These are phyloP conservation scores for Ogataea thermomethanolica DNA, from an alignment of 805 yeast species.

Conservation along the genomic window DNA sequence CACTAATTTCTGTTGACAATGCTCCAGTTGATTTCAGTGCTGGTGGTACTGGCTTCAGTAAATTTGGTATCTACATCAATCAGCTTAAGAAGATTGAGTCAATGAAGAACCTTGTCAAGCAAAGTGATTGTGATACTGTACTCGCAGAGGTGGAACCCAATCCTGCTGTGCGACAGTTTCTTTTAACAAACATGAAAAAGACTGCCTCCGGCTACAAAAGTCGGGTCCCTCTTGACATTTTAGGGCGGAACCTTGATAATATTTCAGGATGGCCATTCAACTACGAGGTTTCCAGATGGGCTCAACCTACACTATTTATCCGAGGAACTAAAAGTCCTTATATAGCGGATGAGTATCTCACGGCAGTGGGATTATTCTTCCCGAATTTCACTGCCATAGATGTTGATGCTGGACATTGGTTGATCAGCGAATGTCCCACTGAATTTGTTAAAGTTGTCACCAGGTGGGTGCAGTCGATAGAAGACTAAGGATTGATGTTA, in stretches of 20 bases:
- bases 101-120: slow-evolving; percentile 37
- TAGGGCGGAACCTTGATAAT: slow-evolving; percentile 60
- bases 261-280: slow-evolving; percentile 78
- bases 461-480: slow-evolving; percentile 53
- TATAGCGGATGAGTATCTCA: slow-evolving; percentile 77
- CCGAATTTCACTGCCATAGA: slow-evolving; percentile 74
- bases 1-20: slow-evolving; percentile 80
- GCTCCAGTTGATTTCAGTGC: slow-evolving; percentile 72
- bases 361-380: slow-evolving; percentile 70
- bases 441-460: slow-evolving; percentile 63
- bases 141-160: slow-evolving; percentile 61
- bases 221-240: slow-evolving; percentile 67
- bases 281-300: slow-evolving; percentile 49
- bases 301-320: slow-evolving; percentile 73
- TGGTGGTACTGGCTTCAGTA: slow-evolving; percentile 35
- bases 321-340: slow-evolving; percentile 75
- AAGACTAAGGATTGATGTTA: slow-evolving; percentile 15
- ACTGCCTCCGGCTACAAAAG: slow-evolving; percentile 41
- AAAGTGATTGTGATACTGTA: slow-evolving; percentile 62
- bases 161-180: slow-evolving; percentile 65
- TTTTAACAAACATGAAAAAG: slow-evolving; percentile 63
- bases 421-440: slow-evolving; percentile 78
- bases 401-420: slow-evolving; percentile 89
- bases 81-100: slow-evolving; percentile 55
- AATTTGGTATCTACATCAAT: slow-evolving; percentile 64